Evolutionary conservation across 345 rosid genomes (phyloP).

Genomic region (Lenwebbia sp.): DNA sequence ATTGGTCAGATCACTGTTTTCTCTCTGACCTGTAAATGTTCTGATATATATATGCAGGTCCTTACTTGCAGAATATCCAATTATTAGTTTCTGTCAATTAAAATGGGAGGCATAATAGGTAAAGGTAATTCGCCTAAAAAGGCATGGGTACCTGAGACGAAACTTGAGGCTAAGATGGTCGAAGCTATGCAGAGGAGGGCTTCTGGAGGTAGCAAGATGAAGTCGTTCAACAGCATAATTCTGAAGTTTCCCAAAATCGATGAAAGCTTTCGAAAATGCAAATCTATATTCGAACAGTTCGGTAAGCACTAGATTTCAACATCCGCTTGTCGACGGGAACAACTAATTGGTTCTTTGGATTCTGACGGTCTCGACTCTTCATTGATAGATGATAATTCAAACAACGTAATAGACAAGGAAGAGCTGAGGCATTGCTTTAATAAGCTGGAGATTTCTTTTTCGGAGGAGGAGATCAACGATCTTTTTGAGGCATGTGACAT

Average conservation of each 20-base stretch:
- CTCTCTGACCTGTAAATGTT: neutral
- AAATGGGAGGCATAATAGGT: conserved; percentile 57
- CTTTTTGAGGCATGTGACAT: conserved; percentile 80
- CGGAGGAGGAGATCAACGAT: conserved; percentile 77
- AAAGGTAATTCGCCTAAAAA: conserved; percentile 25
- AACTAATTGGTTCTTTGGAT: neutral
- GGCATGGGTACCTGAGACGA: conserved; percentile 54
- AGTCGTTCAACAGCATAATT: conserved; percentile 76
- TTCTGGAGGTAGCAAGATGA: conserved; percentile 47
- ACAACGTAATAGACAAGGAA: conserved; percentile 64
- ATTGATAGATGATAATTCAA: conserved; percentile 70
- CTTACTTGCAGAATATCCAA: neutral
- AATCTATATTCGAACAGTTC: conserved; percentile 69
- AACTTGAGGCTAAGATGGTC: conserved; percentile 73
- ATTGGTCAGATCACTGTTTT: neutral
- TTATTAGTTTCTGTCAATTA: neutral
- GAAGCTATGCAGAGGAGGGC: conserved; percentile 74
- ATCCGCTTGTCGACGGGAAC: neutral
- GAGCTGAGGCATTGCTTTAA: conserved; percentile 69
- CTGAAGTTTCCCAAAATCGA: conserved; percentile 93
- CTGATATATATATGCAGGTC: conserved; percentile 7
- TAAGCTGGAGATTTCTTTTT: conserved; percentile 56
- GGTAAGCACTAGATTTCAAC: conserved; percentile 28
- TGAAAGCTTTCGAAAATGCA: conserved; percentile 67
- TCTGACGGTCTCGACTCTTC: neutral